Evolutionary conservation across 2,329 filamentous ascomycete species (phyloP).

Genomic region (Venturia carpophila): DNA sequence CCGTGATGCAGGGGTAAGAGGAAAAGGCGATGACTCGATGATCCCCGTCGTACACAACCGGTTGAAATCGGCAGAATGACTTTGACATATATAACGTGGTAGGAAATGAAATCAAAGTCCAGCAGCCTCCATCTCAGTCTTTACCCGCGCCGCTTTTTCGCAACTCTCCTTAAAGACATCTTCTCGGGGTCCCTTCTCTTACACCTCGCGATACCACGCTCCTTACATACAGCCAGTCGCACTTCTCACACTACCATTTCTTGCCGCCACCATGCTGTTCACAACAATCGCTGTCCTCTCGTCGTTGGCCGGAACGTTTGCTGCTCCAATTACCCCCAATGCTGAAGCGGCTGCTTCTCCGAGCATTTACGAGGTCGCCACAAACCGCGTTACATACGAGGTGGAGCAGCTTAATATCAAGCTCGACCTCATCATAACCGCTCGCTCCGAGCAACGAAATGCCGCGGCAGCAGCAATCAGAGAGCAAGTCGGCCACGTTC

Average conservation of each 20-base stretch:
- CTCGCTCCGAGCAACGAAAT: background rate
- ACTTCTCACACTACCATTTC: background rate
- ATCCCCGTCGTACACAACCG: background rate
- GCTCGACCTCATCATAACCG: background rate
- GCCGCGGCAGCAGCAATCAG: background rate
- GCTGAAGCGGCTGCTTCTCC: background rate
- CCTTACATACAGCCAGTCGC: background rate
- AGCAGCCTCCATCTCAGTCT: too few relatives aligned
- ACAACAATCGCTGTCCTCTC: background rate
- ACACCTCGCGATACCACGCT: background rate
- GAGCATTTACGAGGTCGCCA: background rate
- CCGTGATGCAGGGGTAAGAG: background rate
- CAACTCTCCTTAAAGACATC: too few relatives aligned
- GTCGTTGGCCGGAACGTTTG: background rate
- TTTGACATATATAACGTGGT: background rate
- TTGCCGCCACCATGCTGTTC: background rate
- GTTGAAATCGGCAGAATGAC: background rate
- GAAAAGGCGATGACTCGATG: background rate
- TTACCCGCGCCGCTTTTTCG: too few relatives aligned
- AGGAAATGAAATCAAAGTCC: too few relatives aligned
- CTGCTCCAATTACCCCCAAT: conserved; percentile 4
- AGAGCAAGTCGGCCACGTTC: background rate
- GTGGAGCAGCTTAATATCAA: background rate
- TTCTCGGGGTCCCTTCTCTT: background rate
- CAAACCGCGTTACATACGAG: background rate